Evolutionary conservation across 2,329 filamentous ascomycete species (phyloP), one percentile per base, ranked within the genome.

Genomic region (Pseudopyricularia javanii): DNA sequence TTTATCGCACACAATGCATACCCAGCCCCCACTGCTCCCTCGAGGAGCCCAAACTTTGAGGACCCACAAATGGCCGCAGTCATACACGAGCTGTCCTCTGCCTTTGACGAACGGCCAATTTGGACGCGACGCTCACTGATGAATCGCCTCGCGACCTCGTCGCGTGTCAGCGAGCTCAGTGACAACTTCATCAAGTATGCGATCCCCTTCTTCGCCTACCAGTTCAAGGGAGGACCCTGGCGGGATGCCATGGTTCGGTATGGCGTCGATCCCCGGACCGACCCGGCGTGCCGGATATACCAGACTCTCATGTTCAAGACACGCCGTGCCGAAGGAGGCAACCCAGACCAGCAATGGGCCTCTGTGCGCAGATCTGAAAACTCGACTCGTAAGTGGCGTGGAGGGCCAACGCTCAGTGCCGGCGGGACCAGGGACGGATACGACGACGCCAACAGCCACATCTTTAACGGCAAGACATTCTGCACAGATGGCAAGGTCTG

Each of bases 181-280:
- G 79, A 74, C 64, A 77, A 78, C 54, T 68, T 77, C 43, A 67
- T 95, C 55, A 86, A 88, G 60, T 79, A 85, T 62, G 87, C 87
- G 48, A 79, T 91, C 51, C 86, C 89, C 57, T 91, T 93, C 61
- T 82, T 88, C 4, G 90, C 87, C 8, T 98, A 95, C 69, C 88
- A 91, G 68, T 96, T 97, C 74, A 85, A 86, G 55, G 89, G 86
- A 22, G 93, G 93, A 0, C 91, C 93, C 0, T 98, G 89, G 86
- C 80, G 89, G 57, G 91, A 97, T 65, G 84, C 87, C 3, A 82
- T 96, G 52, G 81, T 96, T 57, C 82, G 79, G 48, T 93, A 91
- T 65, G 91, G 91, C 9, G 68, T 95, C 20, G 93, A 98, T 63
- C 93, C 93, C 3, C 81, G 93, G 34, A 78, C 70, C 14, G 84